Evolutionary conservation across 2,329 filamentous ascomycete species (phyloP).

Genomic region (Corinectria fuckeliana): DNA sequence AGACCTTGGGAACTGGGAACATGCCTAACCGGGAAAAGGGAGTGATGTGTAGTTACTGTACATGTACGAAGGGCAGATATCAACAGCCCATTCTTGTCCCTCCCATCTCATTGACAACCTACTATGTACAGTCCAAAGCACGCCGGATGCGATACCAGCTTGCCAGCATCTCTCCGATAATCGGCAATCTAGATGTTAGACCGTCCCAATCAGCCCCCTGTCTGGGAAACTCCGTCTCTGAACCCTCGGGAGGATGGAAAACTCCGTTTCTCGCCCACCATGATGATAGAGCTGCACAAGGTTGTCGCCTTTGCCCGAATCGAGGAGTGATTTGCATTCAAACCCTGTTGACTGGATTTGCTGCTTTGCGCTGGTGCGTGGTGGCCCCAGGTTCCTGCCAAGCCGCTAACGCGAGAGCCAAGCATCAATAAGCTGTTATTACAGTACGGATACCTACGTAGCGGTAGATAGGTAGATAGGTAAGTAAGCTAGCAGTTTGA

Average conservation of each 20-base stretch:
- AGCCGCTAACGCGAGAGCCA: slow-evolving; percentile 17
- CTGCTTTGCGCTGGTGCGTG: no score
- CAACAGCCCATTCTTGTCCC: neutral
- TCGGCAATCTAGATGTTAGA: no score
- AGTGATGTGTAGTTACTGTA: no score
- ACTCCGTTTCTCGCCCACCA: neutral
- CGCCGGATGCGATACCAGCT: no score
- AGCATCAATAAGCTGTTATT: slow-evolving; percentile 15
- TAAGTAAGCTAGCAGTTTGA: neutral
- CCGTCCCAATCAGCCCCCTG: no score
- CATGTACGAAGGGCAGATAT: no score
- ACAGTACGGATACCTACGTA: neutral
- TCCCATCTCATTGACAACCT: no score
- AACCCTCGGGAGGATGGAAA: neutral
- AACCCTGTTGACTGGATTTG: slow-evolving; percentile 2
- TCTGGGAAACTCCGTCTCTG: neutral
- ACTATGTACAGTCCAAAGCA: no score
- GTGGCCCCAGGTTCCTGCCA: neutral
- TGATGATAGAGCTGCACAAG: neutral
- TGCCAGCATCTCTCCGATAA: no score
- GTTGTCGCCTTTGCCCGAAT: slow-evolving; percentile 6
- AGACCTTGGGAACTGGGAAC: neutral
- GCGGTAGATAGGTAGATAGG: no score
- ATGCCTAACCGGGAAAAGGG: neutral
- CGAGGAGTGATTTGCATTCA: slow-evolving; percentile 2